A percentile compares a stretch with the other conserved stretches of the same genome.
Evolutionary conservation across 108 stramenopile species (phyloP).

Genomic region (Fistulifera solaris): DNA sequence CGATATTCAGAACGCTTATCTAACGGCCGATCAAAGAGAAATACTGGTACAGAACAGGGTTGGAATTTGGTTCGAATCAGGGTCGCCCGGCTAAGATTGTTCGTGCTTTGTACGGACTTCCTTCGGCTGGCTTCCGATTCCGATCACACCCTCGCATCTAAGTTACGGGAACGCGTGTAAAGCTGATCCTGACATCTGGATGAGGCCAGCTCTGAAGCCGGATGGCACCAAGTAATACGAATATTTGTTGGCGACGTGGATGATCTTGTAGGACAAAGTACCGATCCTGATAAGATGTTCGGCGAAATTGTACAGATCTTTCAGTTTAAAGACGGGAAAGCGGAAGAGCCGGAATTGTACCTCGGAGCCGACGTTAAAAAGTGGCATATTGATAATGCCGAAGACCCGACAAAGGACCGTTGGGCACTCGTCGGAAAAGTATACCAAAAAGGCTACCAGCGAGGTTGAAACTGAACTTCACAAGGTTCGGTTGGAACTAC

Average conservation of each 20-base stretch:
- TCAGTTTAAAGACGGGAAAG: conserved; percentile 13
- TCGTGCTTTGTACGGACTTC: conserved; percentile 31
- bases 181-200: neutral
- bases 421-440: neutral
- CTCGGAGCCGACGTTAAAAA: conserved; percentile 12
- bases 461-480: neutral
- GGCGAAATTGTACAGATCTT: neutral
- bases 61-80: conserved; percentile 5
- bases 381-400: conserved; percentile 2
- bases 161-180: neutral
- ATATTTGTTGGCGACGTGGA: conserved; percentile 15
- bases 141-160: conserved; percentile 3
- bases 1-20: conserved; percentile 29
- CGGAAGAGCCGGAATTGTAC: conserved; percentile 11
- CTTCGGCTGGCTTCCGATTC: conserved; percentile 2
- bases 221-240: neutral
- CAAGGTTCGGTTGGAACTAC: neutral
- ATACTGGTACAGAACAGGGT: conserved; percentile 11
- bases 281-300: conserved; percentile 3
- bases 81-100: conserved; percentile 1
- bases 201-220: neutral
- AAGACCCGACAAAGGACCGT: neutral
- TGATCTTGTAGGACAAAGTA: conserved; percentile 16
- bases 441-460: neutral
- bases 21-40: conserved; percentile 23